These are phyloP conservation scores for Cryptosporidium parvum DNA, from an alignment of 169 alveolate species.

Conservation along the genomic window DNA sequence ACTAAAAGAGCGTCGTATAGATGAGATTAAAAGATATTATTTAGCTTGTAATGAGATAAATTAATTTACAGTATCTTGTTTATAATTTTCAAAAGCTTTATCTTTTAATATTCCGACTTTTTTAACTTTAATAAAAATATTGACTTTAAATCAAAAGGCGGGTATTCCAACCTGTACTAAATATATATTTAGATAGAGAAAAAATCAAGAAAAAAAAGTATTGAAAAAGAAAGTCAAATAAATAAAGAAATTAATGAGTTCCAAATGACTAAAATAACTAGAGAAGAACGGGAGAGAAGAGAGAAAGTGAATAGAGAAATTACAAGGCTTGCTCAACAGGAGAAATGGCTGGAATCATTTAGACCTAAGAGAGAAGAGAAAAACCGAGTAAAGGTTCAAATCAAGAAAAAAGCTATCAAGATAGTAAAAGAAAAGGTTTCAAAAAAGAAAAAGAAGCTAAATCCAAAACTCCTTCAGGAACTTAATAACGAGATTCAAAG, in stretches of 20 bases:
- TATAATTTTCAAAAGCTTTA: not conserved
- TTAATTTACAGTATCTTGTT: too few relatives aligned
- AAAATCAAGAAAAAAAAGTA: not conserved
- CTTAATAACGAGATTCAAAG: constrained; percentile 37
- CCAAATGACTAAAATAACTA: constrained; percentile 4
- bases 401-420: constrained; percentile 6
- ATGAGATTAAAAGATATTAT: too few relatives aligned
- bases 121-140: too few relatives aligned
- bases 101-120: too few relatives aligned
- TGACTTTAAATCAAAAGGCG: too few relatives aligned
- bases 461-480: not conserved
- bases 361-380: constrained; percentile 49
- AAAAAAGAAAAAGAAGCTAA: constrained; percentile 3
- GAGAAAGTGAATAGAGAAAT: constrained; percentile 37
- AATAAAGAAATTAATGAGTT: not conserved
- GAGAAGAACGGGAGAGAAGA: not conserved
- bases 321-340: constrained; percentile 23
- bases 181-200: not conserved
- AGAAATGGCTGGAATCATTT: constrained; percentile 57
- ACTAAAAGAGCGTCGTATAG: not conserved
- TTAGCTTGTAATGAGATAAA: too few relatives aligned
- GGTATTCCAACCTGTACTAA: not conserved
- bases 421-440: constrained; percentile 2
- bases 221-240: not conserved
- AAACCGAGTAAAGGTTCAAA: constrained; percentile 8